A percentile compares a stretch with the other conserved stretches of the same genome.
Evolutionary conservation across 129 eudicot genomes (phyloP).

Genomic region (Artemisia tridentata): DNA sequence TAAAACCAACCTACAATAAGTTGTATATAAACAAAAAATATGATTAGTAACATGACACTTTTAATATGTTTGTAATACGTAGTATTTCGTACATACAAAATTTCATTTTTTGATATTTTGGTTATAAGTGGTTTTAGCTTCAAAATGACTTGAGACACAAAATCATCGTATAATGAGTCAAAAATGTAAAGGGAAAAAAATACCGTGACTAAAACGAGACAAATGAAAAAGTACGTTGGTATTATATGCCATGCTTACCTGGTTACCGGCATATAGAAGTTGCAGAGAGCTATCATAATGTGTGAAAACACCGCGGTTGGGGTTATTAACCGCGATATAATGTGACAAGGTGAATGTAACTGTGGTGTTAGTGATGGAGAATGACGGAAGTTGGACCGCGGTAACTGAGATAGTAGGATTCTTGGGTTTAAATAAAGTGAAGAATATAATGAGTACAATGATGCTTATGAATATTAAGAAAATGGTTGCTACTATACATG

Average conservation of each 20-base stretch:
- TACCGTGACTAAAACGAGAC: too few relatives aligned
- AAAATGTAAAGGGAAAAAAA: too few relatives aligned
- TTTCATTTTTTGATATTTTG: too few relatives aligned
- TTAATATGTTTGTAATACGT: too few relatives aligned
- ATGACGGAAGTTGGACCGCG: slow-evolving; percentile 75
- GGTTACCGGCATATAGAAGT: slow-evolving; percentile 54
- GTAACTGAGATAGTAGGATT: slow-evolving; percentile 51
- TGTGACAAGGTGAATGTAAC: slow-evolving; percentile 80
- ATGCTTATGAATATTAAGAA: slow-evolving; percentile 57
- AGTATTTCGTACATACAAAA: too few relatives aligned
- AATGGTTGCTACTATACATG: slow-evolving; percentile 72
- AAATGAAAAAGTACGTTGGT: too few relatives aligned
- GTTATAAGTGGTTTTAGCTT: too few relatives aligned
- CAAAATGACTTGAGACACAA: too few relatives aligned
- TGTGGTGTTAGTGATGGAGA: slow-evolving; percentile 64
- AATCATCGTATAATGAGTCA: too few relatives aligned
- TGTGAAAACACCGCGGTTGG: slow-evolving; percentile 70
- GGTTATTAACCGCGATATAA: slow-evolving; percentile 71
- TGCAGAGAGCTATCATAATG: slow-evolving; percentile 86
- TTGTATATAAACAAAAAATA: too few relatives aligned
- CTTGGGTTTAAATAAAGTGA: slow-evolving; percentile 77
- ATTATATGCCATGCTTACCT: neutral
- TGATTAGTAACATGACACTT: too few relatives aligned
- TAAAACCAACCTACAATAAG: slow-evolving; percentile 41
- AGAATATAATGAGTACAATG: slow-evolving; percentile 51